Evolutionary conservation across 2,329 filamentous ascomycete genomes (phyloP).

Genomic region (Hypoxylon sp.): DNA sequence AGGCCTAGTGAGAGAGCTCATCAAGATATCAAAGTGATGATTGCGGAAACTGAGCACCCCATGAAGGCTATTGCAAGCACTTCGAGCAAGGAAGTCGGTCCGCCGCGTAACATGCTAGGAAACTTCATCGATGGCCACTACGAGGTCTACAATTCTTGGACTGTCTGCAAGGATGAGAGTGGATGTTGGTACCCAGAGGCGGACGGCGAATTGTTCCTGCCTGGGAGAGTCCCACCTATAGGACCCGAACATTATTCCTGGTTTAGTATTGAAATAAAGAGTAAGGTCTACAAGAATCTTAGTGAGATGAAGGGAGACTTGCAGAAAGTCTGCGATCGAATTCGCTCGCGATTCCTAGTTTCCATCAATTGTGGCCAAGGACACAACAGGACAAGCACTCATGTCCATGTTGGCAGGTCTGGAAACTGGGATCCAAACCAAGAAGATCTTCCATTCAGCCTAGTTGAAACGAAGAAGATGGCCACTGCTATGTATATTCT

Average conservation of each 20-base stretch:
- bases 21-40: slow-evolving; percentile 1
- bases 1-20: not conserved
- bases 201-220: not conserved
- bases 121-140: slow-evolving; percentile 13
- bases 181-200: slow-evolving; percentile 7
- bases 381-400: slow-evolving; percentile 10
- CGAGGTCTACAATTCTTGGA: slow-evolving; percentile 9
- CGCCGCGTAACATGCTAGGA: not conserved
- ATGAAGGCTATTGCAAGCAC: not conserved
- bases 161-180: slow-evolving; percentile 13
- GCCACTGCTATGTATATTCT: not conserved
- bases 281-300: slow-evolving; percentile 14
- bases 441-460: slow-evolving; percentile 2
- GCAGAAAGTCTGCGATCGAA: slow-evolving; percentile 20
- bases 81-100: not conserved
- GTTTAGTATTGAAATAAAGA: slow-evolving; percentile 21
- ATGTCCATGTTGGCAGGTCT: slow-evolving; percentile 19
- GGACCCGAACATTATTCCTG: slow-evolving; percentile 4
- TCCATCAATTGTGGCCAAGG: slow-evolving; percentile 10
- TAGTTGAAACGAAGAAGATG: not conserved
- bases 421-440: slow-evolving; percentile 13
- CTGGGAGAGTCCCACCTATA: not conserved
- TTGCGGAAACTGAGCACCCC: not conserved
- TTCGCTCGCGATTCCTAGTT: slow-evolving; percentile 16
- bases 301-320: not conserved